Base-by-base conservation (phyloP, 164 flowering plant species). In the Vitis labrusca region DNA sequence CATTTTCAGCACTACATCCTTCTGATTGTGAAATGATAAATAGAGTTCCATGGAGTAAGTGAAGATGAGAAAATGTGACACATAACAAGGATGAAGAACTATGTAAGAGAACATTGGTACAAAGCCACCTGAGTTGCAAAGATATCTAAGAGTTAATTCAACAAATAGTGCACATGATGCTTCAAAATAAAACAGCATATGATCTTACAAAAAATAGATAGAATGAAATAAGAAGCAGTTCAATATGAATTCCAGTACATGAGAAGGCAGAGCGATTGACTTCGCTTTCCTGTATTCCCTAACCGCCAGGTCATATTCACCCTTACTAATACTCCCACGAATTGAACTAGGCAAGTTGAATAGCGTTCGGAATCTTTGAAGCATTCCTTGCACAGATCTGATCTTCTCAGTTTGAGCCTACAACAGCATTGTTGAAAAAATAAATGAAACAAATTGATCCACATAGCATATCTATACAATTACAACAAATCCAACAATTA, bases 401-500 rank as follows among this genome's bases (percentile, higher is more conserved):
- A 96, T 96, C 85, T 93, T 96, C 85, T 96, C 99, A 63, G 98
- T 86, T 91, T 96, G 99, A 56, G 91, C 94, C 99, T 96, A 77
- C 74, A 80, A 48, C 66, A 5, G 71, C 37, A 37, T 61, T 16
- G 71, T 59, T 50, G 15, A 75, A 59, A 37, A 56, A 62, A 29
- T 8, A 17, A 67, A 48, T 64, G 55, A 56, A 71, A 30, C 48
- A 48, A 53, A 16, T 32, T 57, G 13, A 60, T 62, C 23, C 10
- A 23, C 10, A 50, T 63, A n/a, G 12, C 37, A 61, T n/a, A 23
- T 23, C 27, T 23, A 23, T 23, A 23, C 27, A 23, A 23, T 23
- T 23, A 23, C 27, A 23, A 23, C 27, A 23, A 23, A 23, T 23
- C 27, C 27, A 23, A 23, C 27, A 23, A 23, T 23, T 23, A 23